Evolutionary conservation across 2,329 filamentous ascomycete genomes (phyloP), one percentile per base, ranked within the genome.

Genomic region (Tothia fuscella): DNA sequence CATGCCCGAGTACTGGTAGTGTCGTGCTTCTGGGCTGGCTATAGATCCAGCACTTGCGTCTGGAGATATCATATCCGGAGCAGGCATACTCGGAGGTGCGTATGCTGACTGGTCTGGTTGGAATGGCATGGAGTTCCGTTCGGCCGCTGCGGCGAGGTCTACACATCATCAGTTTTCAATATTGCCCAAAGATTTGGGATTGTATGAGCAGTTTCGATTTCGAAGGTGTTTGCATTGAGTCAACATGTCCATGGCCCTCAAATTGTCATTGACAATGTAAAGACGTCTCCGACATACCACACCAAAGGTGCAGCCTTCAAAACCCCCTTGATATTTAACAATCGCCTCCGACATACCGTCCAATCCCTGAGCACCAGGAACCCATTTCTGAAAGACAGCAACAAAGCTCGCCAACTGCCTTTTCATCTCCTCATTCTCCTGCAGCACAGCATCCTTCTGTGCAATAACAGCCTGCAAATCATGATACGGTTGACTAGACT

Each of bases 351-450:
- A 37, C 12, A 9, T 37, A 41, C 39, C 39, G 24, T 41, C 39
- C 7, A 41, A 24, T 4, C 30, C 31, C 26, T 31, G 25, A 17
- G 4, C 39, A 10, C 31, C 29, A 6, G 39, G 26, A 22, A 80
- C 57, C 20, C 80, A 60, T 29, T 76, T 75, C 54, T 80, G 72
- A 38, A 82, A 67, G 54, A 79, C 70, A 49, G 71, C 66, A 56
- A 87, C 61, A 29, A 86, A 72, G 24, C 71, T 69, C 43, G 75
- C 71, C 50, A 93, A 62, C 24, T 78, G 73, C 55, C 74, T 70
- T 53, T 78, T 80, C 48, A 93, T 80, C 48, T 88, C 82, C 46
- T 76, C 74, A 64, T 91, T 89, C 62, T 93, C 85, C 24, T 76
- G 74, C 62, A 86, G 76, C 41, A 86, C 75, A 12, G 73, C 72